Percentiles rank a stretch among this genome's conserved stretches.
Evolutionary conservation across 257 asterid species (phyloP).

Genomic region (Solanum ossicruentum): DNA sequence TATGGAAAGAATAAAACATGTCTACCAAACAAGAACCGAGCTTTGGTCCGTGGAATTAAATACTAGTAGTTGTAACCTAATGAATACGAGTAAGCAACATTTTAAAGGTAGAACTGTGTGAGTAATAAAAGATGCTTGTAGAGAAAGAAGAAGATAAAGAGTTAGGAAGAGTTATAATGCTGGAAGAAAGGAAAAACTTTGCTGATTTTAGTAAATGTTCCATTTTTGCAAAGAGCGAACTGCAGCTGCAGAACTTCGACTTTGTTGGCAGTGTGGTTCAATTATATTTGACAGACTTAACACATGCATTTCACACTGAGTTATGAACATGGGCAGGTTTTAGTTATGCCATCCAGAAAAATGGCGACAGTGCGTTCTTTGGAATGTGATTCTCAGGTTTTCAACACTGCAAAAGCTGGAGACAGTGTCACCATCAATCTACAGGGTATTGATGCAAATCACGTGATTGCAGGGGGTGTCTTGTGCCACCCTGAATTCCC

Average conservation of each 20-base stretch:
- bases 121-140: background rate
- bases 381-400: slow-evolving; percentile 53
- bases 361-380: slow-evolving; percentile 55
- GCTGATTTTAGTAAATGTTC: background rate
- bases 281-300: background rate
- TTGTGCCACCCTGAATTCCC: slow-evolving; percentile 91
- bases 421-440: slow-evolving; percentile 70
- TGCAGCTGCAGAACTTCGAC: background rate
- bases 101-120: background rate
- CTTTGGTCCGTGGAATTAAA: background rate
- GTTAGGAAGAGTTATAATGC: background rate
- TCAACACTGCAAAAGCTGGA: slow-evolving; percentile 78
- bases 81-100: background rate
- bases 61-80: background rate
- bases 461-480: slow-evolving; percentile 66
- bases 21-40: background rate
- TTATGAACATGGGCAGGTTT: slow-evolving; percentile 32
- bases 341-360: slow-evolving; percentile 74
- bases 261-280: background rate
- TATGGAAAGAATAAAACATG: background rate
- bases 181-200: background rate
- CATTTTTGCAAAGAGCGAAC: background rate
- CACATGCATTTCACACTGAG: background rate
- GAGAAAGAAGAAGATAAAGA: background rate
- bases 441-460: slow-evolving; percentile 64